Evolutionary conservation across 768 basidiomycete species (phyloP), one percentile per base, ranked within the genome.

Genomic region (Agaricus blazei): DNA sequence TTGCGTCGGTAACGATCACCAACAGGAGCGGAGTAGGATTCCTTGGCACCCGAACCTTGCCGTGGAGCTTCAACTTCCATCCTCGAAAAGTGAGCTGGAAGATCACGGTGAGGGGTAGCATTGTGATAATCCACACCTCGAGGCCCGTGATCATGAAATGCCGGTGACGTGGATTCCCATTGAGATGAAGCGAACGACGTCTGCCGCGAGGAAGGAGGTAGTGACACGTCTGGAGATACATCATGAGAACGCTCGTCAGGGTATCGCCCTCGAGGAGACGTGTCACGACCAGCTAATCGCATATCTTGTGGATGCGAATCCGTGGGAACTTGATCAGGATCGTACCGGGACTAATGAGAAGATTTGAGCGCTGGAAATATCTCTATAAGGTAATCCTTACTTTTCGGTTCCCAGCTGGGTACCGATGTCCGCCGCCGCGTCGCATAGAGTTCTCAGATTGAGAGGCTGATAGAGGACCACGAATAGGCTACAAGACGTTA

Each of bases 111-210:
- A 12, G 27, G 41, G 12, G 41, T 12, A 3, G 47, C 11, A 24
- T 56, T 42, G 23, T 27, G 54, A 26, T 49, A 48, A 3, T 48
- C 54, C 19, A 28, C 9, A 7, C 11, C 34, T 41, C 46, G 47
- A 11, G 40, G 40, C 9, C 38, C 38, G 31, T 46, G 47, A 19
- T 55, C 54, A 50, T 56, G 54, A 26, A 34, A 44, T 28, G 48
- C 23, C 26, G 48, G 31, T 24, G 54, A 19, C 6, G 46, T 47
- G 42, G 27, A 42, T 4, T 49, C 48, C 54, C 54, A 56, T 9
- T 49, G 41, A 15, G 54, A 29, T 8, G 54, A 49, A 12, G 54
- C 42, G 9, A 44, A 50, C 27, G 54, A 56, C 14, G 54, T 4
- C 24, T 56, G 48, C 26, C 42, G 40, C 4, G 54, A 50, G 26